Conservation (phyloP, 1,284 basidiomycete genomes). For the Golubevia pallescens region DNA sequence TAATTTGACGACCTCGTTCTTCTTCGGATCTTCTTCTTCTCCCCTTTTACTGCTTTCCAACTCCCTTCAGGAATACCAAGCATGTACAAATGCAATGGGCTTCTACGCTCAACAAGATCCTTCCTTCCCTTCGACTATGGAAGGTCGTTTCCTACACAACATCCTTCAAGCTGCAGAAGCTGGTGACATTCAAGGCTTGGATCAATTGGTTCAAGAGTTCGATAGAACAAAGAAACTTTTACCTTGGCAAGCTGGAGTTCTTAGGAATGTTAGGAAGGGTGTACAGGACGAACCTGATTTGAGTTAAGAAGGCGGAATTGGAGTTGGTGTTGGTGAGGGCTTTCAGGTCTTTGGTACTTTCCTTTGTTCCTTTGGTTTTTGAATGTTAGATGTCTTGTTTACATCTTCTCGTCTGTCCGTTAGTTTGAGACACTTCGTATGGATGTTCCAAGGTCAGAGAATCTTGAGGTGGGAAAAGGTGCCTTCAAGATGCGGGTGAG, state of each 20-base stretch:
- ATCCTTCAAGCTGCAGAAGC: constrained; percentile 51
- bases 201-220: constrained; percentile 51
- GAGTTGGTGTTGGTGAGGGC: no score
- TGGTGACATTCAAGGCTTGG: constrained; percentile 51
- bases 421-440: no score
- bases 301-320: neutral
- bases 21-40: no score
- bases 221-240: constrained; percentile 53
- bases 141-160: constrained; percentile 57
- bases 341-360: no score
- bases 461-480: no score
- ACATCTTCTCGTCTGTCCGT: no score
- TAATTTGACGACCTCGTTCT: no score
- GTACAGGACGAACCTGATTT: constrained; percentile 60
- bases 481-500: no score
- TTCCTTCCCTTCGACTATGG: constrained; percentile 55
- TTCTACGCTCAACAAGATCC: constrained; percentile 61
- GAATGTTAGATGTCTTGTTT: no score
- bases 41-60: no score
- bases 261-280: constrained; percentile 46
- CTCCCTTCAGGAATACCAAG: constrained; percentile 55
- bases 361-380: no score
- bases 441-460: no score
- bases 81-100: constrained; percentile 54
- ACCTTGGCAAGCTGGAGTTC: constrained; percentile 54